phyloP scores from a whole-genome alignment of 805 yeast genomes.

The Pichia kluyveri region DNA sequence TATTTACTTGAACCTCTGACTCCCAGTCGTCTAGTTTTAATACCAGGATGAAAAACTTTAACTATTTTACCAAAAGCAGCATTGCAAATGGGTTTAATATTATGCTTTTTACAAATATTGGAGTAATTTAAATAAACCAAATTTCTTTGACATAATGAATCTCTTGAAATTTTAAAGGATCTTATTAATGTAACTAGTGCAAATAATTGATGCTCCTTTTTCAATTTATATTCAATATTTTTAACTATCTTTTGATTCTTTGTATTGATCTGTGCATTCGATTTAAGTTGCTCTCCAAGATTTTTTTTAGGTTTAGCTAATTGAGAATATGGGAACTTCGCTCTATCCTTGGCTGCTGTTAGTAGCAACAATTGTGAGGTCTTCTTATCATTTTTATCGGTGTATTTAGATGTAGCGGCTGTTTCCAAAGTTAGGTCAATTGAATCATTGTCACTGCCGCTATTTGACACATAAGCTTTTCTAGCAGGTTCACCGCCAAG shows the following conservation, averaged over 20 bases:
- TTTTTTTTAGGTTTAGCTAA: too few relatives aligned
- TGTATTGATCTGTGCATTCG: not conserved
- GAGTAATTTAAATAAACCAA: constrained; percentile 62
- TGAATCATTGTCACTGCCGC: too few relatives aligned
- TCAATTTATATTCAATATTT: constrained; percentile 24
- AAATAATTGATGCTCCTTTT: constrained; percentile 64
- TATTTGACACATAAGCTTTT: too few relatives aligned
- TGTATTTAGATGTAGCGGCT: too few relatives aligned
- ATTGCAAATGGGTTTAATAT: constrained; percentile 54
- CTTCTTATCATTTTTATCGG: too few relatives aligned
- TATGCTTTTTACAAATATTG: constrained; percentile 43
- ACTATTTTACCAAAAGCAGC: constrained; percentile 76
- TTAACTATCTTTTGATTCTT: constrained; percentile 12
- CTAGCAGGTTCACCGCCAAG: too few relatives aligned
- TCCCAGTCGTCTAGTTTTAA: constrained; percentile 73
- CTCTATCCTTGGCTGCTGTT: too few relatives aligned
- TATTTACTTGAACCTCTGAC: constrained; percentile 76
- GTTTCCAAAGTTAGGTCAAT: too few relatives aligned
- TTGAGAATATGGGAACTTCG: too few relatives aligned
- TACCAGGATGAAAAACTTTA: constrained; percentile 50
- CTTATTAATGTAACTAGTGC: constrained; percentile 76
- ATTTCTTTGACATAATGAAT: constrained; percentile 55
- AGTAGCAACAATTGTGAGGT: too few relatives aligned
- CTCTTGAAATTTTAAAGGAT: constrained; percentile 42
- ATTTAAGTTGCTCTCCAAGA: not conserved